Evolutionary conservation across 306 rosid genomes (phyloP), one percentile per base, ranked within the genome.

Genomic region (Vicia faba): DNA sequence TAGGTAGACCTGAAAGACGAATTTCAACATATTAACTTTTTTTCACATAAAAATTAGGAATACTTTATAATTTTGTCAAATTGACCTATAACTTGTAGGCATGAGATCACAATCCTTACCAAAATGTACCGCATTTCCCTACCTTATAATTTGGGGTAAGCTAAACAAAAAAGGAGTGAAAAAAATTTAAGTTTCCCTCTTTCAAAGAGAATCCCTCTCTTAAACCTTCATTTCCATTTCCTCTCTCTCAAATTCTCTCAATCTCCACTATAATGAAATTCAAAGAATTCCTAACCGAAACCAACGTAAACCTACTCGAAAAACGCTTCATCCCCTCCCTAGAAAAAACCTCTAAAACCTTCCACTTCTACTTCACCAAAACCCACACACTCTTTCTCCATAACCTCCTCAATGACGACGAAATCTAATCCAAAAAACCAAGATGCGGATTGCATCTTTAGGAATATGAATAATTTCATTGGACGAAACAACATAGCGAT

Each of bases 321-420:
- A 84, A 70, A 84, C 75, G 98, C 64, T 93, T 90, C 84, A 69
- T 89, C 15, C 97, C 91, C 12, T 88, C 97, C 4, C 82, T 93
- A 2, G 97, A 93, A 41, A 93, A 83, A 78, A 83, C 83, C 78
- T 89, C 95, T 0, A 89, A 88, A 75, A 48, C 67, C 14, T 93
- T 95, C 78, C 95, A 86, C 60, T 77, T 93, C 43, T 86, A 79
- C 77, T 81, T 93, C 63, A 89, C 96, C 2, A 79, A 76, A 43
- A 96, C 91, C 64, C 91, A 85, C 75, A 83, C 87, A 18, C 73
- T 86, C 59, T 89, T 93, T 86, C 89, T 93, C 75, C 97, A 93
- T 75, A 89, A 93, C 71, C 96, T 93, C 55, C 98, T 89, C 69
- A 89, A 85, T 59, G 91, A 89, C 55, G 55, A 49, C 13, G n/a